Conservation (phyloP, 2,329 filamentous ascomycete species). For the Mollisiaceae sp. region DNA sequence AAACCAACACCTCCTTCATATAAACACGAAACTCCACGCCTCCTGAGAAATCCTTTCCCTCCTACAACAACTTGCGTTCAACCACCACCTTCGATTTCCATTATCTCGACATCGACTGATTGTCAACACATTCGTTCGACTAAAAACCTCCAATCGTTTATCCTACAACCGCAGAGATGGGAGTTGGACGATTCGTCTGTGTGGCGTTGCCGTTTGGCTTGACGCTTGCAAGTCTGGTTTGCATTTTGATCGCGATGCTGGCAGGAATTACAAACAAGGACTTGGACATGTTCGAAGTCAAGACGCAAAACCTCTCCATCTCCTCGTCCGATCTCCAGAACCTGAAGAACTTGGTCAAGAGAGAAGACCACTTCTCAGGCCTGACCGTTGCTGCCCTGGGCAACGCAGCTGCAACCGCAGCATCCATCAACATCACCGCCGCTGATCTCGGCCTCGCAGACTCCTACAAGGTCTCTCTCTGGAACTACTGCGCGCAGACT, state of each 20-base stretch:
- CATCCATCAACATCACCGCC: slow-evolving; percentile 58
- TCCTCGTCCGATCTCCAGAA: slow-evolving; percentile 36
- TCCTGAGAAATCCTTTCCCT: neutral
- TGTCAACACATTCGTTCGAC: slow-evolving; percentile 14
- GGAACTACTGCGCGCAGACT: slow-evolving; percentile 77
- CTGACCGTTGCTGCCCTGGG: slow-evolving; percentile 39
- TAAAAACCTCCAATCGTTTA: neutral
- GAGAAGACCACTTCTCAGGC: slow-evolving; percentile 21
- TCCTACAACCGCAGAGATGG: slow-evolving; percentile 52
- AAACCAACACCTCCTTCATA: slow-evolving; percentile 1
- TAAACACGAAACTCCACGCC: slow-evolving; percentile 5
- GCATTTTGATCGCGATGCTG: slow-evolving; percentile 63
- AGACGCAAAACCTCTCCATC: slow-evolving; percentile 61
- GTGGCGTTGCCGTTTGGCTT: slow-evolving; percentile 86
- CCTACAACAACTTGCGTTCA: slow-evolving; percentile 7
- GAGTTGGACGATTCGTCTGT: slow-evolving; percentile 79
- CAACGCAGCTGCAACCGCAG: slow-evolving; percentile 39
- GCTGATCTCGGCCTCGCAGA: slow-evolving; percentile 64
- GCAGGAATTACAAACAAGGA: slow-evolving; percentile 61
- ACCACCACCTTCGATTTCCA: neutral
- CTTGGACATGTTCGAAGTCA: slow-evolving; percentile 64
- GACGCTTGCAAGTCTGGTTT: slow-evolving; percentile 77
- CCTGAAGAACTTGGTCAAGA: slow-evolving; percentile 31
- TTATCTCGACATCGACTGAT: neutral
- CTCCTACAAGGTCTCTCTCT: slow-evolving; percentile 81